Base-by-base conservation (phyloP, 768 basidiomycete genomes). In the Auricularia auricula-judae region DNA sequence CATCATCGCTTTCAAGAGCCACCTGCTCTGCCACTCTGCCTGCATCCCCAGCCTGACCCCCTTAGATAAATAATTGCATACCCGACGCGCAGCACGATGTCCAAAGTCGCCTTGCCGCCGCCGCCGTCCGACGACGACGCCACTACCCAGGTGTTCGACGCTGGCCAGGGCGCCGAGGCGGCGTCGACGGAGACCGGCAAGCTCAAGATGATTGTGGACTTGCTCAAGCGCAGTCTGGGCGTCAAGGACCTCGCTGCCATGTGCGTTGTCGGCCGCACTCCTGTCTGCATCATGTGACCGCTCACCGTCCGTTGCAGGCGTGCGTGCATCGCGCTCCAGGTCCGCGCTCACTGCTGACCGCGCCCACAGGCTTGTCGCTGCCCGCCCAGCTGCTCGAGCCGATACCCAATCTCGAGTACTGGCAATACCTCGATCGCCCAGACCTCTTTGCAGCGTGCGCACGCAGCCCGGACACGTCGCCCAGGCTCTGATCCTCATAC, bases 161-260 rank as follows among this genome's bases (percentile, higher is more conserved):
- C 29, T 4, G 34, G 14, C 5, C 11, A 14, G 16, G 56, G 16
- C 23, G 56, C 71, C 3, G 74, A 71, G 16, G 68, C 68, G 61
- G 71, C 72, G 1, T 73, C 56, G 34, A 59, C 89, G 36, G 95
- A 98, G 73, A 91, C 92, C 66, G 89, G 92, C 59, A 95, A 90
- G 81, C 80, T 97, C 66, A 94, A 89, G 82, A 93, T 95, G 86
- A 91, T 98, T 61, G 79, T 98, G 18, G 86, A 89, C 72, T 83
- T 98, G 63, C 84, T 95, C 68, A 94, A 93, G 79, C 92, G 88
- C 76, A 93, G 84, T 70, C 80, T 97, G 36, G 94, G 93, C 4
- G 93, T 96, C 54, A 94, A 95, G 76, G 95, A 97, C 72, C 91
- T 98, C 67, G 94, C 93, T 67, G 81, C 93, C 36, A 91, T 97